Conservation (phyloP, 805 yeast species). For the Ogataea methanolica region DNA sequence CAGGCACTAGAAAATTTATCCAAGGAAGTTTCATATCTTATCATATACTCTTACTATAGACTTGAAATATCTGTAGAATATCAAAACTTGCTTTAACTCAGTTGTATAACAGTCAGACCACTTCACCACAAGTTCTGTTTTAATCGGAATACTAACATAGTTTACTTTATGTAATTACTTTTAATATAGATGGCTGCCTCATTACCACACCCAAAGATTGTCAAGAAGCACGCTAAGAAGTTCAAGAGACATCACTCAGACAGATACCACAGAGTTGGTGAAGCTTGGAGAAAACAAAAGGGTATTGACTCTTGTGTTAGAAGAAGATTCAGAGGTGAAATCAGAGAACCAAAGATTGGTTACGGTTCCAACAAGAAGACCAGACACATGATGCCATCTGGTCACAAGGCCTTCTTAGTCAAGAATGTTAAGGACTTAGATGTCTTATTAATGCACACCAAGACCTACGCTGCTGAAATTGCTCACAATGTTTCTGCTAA, state of each 20-base stretch:
- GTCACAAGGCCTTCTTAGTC: slow-evolving; percentile 96
- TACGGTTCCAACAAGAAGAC: slow-evolving; percentile 99
- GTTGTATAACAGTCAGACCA: too few relatives aligned
- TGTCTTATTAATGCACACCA: slow-evolving; percentile 92
- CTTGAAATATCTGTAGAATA: too few relatives aligned
- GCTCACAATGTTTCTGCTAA: slow-evolving; percentile 98
- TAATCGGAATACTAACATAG: slow-evolving; percentile 2
- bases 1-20: too few relatives aligned
- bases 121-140: background rate
- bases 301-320: slow-evolving; percentile 99
- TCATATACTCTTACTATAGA: too few relatives aligned
- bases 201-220: slow-evolving; percentile 98
- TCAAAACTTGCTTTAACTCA: too few relatives aligned
- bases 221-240: slow-evolving; percentile 98
- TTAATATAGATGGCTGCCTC: slow-evolving; percentile 82
- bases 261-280: slow-evolving; percentile 97
- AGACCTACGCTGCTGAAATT: slow-evolving; percentile 99
- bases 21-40: too few relatives aligned
- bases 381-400: slow-evolving; percentile 91
- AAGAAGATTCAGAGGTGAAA: slow-evolving; percentile 99
- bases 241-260: slow-evolving; percentile 99
- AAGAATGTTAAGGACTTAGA: slow-evolving; percentile 92
- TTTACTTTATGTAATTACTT: background rate
- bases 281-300: slow-evolving; percentile 99
- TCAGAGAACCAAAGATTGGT: slow-evolving; percentile 99